Evolutionary conservation across 2,329 filamentous ascomycete species (phyloP), one percentile per base, ranked within the genome.

Genomic region (Claviceps humidiphila): DNA sequence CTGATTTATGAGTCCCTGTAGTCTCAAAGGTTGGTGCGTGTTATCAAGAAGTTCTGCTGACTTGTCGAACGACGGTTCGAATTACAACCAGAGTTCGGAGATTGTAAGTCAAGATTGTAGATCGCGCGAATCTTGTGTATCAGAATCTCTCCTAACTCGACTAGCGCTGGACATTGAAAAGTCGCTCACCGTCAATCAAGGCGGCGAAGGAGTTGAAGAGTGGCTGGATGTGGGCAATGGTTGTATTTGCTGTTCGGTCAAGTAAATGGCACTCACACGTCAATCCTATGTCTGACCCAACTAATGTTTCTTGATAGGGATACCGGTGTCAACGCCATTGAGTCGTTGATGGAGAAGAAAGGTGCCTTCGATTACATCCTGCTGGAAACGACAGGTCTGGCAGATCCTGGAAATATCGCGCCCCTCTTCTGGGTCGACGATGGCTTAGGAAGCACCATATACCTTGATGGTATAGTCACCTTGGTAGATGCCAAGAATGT

Each of bases 351-450:
- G 88, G 87, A 90, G 57, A 89, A 89, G 62, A 88, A 87, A 58
- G 91, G 91, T 49, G 84, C 84, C 4, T 98, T 98, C 64, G 93
- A 98, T 71, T 98, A 97, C 70, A 97, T 98, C 58, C 78, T 98
- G 2, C 81, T 98, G 1, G 93, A 98, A 67, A 98, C 93, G 0
- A 97, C 93, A 0, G 93, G 93, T 0, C 77, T 98, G 5, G 93
- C 93, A 4, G 91, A 98, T 63, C 93, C 93, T 0, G 93, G 93
- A 1, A 97, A 97, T 61, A 82, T 98, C 50, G 93, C 93, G 0
- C 93, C 93, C 0, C 72, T 97, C 14, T 98, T 98, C 71, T 98
- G 93, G 93, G 84, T 98, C 26, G 93, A 98, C 61, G 91, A 97
- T 58, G 93, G 90, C 0, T 77, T 98, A 2, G 91, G 89, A 7